Conservation (phyloP, 2,329 filamentous ascomycete genomes). For the Huntiella omanensis region DNA sequence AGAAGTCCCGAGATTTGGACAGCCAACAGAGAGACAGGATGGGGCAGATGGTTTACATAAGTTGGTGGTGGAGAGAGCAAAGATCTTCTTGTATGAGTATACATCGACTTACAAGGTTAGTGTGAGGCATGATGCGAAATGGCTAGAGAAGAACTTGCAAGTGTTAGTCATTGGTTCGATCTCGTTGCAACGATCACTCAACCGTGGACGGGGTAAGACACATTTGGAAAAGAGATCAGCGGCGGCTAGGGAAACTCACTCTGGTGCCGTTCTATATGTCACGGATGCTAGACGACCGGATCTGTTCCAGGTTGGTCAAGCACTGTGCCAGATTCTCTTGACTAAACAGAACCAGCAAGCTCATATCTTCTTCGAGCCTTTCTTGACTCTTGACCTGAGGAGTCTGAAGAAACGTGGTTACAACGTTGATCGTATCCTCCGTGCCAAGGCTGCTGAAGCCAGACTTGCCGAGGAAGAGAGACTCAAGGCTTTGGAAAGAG, state of each 20-base stretch:
- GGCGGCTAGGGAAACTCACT: slow-evolving; percentile 36
- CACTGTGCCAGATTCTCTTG: slow-evolving; percentile 64
- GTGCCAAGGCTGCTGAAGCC: slow-evolving; percentile 72
- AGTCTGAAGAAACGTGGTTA: slow-evolving; percentile 76
- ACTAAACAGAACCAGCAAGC: slow-evolving; percentile 73
- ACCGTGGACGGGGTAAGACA: slow-evolving; percentile 43
- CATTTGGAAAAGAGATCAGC: slow-evolving; percentile 61
- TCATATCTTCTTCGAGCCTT: slow-evolving; percentile 75
- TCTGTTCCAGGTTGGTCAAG: slow-evolving; percentile 81
- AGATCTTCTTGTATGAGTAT: slow-evolving; percentile 72
- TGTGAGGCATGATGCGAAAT: slow-evolving; percentile 74
- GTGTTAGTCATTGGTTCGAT: slow-evolving; percentile 67
- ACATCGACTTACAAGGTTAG: slow-evolving; percentile 50
- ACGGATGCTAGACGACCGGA: slow-evolving; percentile 50
- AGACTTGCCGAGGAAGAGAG: slow-evolving; percentile 71
- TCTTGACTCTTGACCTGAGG: slow-evolving; percentile 68
- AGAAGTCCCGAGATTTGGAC: slow-evolving; percentile 56
- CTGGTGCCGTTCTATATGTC: slow-evolving; percentile 54
- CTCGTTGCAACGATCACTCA: slow-evolving; percentile 54
- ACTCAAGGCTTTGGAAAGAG: slow-evolving; percentile 53
- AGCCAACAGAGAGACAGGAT: slow-evolving; percentile 45
- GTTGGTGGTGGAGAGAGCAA: slow-evolving; percentile 70
- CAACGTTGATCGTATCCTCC: slow-evolving; percentile 87
- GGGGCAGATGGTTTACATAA: slow-evolving; percentile 53
- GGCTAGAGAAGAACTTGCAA: slow-evolving; percentile 70